Conservation (phyloP, 306 rosid genomes). For the Trifolium subterraneum region DNA sequence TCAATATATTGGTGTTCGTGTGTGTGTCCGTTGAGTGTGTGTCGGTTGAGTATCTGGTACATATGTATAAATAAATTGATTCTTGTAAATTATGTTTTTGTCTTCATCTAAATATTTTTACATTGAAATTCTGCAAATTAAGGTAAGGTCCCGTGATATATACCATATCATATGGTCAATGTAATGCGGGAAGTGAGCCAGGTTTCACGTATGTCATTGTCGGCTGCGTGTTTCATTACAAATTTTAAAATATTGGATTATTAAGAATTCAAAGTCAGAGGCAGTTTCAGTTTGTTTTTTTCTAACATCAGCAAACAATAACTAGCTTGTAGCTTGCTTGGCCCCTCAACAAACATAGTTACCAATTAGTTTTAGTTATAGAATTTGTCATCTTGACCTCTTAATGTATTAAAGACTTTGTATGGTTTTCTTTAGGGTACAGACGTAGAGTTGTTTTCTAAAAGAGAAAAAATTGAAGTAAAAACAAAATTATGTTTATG, state of each 20-base stretch:
- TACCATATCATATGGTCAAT: slow-evolving; percentile 27
- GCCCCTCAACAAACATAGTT: slow-evolving; percentile 3
- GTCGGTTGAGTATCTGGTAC: too few species aligned
- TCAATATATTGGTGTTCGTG: too few species aligned
- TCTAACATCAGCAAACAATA: slow-evolving; percentile 34
- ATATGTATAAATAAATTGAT: slow-evolving; percentile 3
- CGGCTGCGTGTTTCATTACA: slow-evolving; percentile 19
- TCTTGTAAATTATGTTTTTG: slow-evolving; percentile 8
- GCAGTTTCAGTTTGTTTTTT: slow-evolving; percentile 24
- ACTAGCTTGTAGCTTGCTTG: slow-evolving; percentile 4
- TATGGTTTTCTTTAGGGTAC: too few species aligned
- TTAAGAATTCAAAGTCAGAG: slow-evolving; percentile 38
- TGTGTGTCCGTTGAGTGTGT: too few species aligned
- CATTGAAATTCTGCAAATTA: slow-evolving; percentile 21
- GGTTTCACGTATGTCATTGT: slow-evolving; percentile 33
- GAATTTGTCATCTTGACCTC: too few species aligned
- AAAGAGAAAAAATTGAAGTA: neutral
- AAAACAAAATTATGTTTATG: neutral
- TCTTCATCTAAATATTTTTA: slow-evolving; percentile 15
- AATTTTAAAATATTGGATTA: slow-evolving; percentile 18
- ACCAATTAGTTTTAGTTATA: neutral
- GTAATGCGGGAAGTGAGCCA: slow-evolving; percentile 37
- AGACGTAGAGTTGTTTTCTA: neutral
- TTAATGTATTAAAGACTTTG: too few species aligned
- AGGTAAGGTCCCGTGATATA: slow-evolving; percentile 40